Evolutionary conservation across 345 rosid genomes (phyloP).

Genomic region (Barbarea vulgaris): DNA sequence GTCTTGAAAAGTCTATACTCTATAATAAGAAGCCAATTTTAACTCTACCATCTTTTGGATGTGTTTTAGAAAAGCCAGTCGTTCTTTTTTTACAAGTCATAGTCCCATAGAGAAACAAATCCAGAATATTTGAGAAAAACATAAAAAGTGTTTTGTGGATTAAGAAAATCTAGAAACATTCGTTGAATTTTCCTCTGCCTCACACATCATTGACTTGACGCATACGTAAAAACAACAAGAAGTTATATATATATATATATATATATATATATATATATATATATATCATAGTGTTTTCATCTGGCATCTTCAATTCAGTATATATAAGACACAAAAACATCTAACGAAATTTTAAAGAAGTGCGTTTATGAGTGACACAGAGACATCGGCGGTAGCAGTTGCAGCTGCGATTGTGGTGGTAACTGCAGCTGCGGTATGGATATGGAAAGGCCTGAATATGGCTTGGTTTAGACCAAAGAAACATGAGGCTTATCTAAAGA

Average conservation of each 20-base stretch:
- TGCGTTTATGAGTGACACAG: slow-evolving; percentile 23
- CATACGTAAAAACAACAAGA: background rate
- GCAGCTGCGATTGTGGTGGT: slow-evolving; percentile 21
- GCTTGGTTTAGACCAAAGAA: slow-evolving; percentile 42
- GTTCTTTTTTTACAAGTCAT: background rate
- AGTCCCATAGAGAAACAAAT: background rate
- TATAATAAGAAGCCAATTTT: slow-evolving; percentile 31
- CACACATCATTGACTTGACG: background rate
- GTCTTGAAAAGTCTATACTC: slow-evolving; percentile 28
- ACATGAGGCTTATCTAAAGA: slow-evolving; percentile 35
- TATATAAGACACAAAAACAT: background rate
- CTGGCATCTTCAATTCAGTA: background rate
- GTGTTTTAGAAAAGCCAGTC: slow-evolving; percentile 1
- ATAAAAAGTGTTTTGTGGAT: background rate
- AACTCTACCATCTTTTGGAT: slow-evolving; percentile 19
- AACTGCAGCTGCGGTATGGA: slow-evolving; percentile 17
- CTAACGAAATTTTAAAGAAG: background rate
- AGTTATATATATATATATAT: background rate
- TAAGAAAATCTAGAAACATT: slow-evolving; percentile 3
- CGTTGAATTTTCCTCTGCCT: slow-evolving; percentile 15
- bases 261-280: background rate
- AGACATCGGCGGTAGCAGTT: slow-evolving; percentile 21
- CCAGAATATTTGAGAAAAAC: background rate
- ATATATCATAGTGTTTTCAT: background rate
- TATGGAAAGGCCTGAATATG: slow-evolving; percentile 31